Conservation (phyloP, 2,329 filamentous ascomycete genomes). For the Alternaria sp. region DNA sequence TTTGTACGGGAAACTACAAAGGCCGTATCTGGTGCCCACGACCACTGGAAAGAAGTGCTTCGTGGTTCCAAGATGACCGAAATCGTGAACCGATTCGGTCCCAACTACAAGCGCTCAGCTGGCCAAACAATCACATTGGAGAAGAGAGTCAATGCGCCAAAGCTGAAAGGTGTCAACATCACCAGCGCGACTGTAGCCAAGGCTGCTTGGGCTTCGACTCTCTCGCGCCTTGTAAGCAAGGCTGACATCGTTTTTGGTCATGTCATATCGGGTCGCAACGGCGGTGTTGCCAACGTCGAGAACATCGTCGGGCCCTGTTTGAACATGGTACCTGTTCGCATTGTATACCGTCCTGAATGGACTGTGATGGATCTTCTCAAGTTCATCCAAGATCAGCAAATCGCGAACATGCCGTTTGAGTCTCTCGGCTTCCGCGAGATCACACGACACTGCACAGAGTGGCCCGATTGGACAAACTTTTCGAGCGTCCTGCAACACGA, state of each 20-base stretch:
- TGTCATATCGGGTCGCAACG: constrained; percentile 53
- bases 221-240: constrained; percentile 49
- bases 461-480: constrained; percentile 50
- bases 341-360: constrained; percentile 43
- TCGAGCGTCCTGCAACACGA: constrained; percentile 47
- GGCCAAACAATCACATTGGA: constrained; percentile 41
- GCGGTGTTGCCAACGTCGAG: constrained; percentile 47
- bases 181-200: constrained; percentile 56
- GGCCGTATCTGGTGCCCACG: constrained; percentile 38
- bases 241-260: constrained; percentile 55
- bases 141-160: constrained; percentile 31
- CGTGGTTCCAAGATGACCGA: constrained; percentile 47
- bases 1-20: constrained; percentile 43
- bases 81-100: constrained; percentile 43
- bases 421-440: constrained; percentile 47
- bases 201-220: constrained; percentile 55
- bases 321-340: constrained; percentile 55
- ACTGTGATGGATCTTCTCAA: constrained; percentile 51
- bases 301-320: constrained; percentile 54
- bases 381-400: constrained; percentile 56
- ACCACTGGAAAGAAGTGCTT: constrained; percentile 44
- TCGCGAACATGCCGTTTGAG: constrained; percentile 49
- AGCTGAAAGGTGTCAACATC: constrained; percentile 41
- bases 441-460: constrained; percentile 46
- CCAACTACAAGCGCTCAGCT: constrained; percentile 43